Evolutionary conservation across 345 rosid species (phyloP), one percentile per base, ranked within the genome.

Genomic region (Nephelium lappaceum): DNA sequence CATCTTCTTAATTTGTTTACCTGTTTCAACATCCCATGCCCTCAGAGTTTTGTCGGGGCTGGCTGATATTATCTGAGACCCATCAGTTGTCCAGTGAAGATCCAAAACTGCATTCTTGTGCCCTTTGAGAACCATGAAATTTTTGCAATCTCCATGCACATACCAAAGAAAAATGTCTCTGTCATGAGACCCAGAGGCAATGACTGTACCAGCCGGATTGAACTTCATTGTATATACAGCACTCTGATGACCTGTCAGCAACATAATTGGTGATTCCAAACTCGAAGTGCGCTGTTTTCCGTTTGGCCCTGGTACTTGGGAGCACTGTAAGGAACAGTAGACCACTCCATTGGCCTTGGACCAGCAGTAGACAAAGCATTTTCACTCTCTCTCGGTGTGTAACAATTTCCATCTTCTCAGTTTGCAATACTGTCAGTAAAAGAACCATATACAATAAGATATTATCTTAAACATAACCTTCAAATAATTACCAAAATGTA

Each of bases 111-210:
- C 98, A 81, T 93, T 96, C 84, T 94, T 94, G 87, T 96, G 98
- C 78, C 99, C 99, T 80, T 91, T 96, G 71, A 96, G 70, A 76
- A 96, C 93, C 99, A 96, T 91, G 84, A 86, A 96, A 81, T 94
- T 96, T 81, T 94, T 96, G 92, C 98, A 94, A 69, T 96, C 98
- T 5, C 98, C 98, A 41, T 92, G 93, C 70, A 93, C 91, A 57
- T 88, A 71, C 99, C 99, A 94, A 7, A 96, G 90, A 78, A 94
- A 94, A 57, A 96, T 96, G 77, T 96, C 99, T 71, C 85, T 89
- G 82, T 96, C 99, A 8, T 96, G 99, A 3, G 99, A 96, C 51
- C 99, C 99, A 49, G 98, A 96, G 23, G 99, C 98, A 66, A 96
- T 80, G 19, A 96, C 82, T 27, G 86, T 89, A 38, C 98, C 99